Evolutionary conservation across 768 basidiomycete species (phyloP).

Genomic region (Pulveroboletus sp.): DNA sequence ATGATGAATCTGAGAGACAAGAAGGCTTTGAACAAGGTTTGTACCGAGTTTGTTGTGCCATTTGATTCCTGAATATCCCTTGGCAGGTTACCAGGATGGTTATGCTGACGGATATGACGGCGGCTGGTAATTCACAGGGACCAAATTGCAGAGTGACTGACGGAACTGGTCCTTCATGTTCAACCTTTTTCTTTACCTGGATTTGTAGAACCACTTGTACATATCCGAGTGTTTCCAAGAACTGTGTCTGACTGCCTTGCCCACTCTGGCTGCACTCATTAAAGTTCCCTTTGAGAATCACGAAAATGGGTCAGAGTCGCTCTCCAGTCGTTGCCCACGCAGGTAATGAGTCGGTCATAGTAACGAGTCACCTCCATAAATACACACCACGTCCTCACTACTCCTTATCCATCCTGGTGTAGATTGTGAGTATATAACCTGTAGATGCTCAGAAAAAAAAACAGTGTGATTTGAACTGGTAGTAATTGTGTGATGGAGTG

Average conservation of each 20-base stretch:
- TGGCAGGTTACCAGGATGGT: constrained; percentile 31
- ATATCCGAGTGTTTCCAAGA: background rate
- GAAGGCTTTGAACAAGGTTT: constrained; percentile 35
- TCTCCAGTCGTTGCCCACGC: no score
- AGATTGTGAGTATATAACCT: no score
- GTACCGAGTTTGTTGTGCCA: constrained; percentile 2
- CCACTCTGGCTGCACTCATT: no score
- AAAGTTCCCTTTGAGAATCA: no score
- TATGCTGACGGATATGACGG: constrained; percentile 3
- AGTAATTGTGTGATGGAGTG: no score
- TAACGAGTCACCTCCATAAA: no score
- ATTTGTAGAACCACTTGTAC: constrained; percentile 16
- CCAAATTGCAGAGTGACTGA: background rate
- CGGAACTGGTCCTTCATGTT: background rate
- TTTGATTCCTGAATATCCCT: constrained; percentile 7
- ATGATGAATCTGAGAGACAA: constrained; percentile 31
- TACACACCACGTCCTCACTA: no score
- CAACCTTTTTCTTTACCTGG: constrained; percentile 4
- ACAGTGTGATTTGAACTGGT: no score
- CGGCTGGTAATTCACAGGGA: constrained; percentile 6
- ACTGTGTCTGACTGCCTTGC: background rate
- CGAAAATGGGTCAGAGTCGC: no score
- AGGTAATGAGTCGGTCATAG: no score
- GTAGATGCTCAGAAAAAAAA: no score
- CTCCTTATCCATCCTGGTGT: no score